Percentiles rank a stretch among this genome's conserved stretches.
phyloP scores from a whole-genome alignment of 2,329 filamentous ascomycete species.

The Colletotrichum endophyticum region DNA sequence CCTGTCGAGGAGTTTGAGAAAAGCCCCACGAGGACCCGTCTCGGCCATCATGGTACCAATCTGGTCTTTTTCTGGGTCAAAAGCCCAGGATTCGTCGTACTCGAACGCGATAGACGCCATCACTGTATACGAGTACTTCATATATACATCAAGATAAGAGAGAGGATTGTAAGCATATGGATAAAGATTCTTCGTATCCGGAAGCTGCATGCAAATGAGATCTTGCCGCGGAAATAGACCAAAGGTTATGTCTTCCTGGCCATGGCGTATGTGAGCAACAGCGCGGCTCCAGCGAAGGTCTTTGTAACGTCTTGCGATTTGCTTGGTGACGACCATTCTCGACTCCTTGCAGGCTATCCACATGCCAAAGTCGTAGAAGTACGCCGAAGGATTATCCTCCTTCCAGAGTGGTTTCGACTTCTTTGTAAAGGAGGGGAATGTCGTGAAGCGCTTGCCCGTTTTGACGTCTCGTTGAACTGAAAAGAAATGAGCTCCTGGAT shows the following conservation, averaged over 20 bases:
- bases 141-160: background rate
- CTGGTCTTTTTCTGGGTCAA: background rate
- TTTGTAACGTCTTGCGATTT: background rate
- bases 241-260: background rate
- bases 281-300: rapidly evolving
- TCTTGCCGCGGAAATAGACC: background rate
- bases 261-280: background rate
- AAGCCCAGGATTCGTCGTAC: background rate
- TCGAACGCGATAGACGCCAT: background rate
- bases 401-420: background rate
- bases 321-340: background rate
- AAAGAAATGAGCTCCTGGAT: background rate
- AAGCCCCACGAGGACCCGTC: background rate
- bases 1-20: background rate
- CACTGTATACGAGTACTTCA: too few species aligned
- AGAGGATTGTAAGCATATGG: background rate
- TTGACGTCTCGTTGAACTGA: background rate
- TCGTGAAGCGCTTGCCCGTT: background rate
- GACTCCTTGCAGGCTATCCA: conserved; percentile 1
- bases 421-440: background rate
- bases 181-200: background rate
- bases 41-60: background rate
- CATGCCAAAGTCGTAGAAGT: background rate
- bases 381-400: background rate
- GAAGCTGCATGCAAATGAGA: background rate